Evolutionary conservation across 257 asterid species (phyloP).

Genomic region (Salvia splendens): DNA sequence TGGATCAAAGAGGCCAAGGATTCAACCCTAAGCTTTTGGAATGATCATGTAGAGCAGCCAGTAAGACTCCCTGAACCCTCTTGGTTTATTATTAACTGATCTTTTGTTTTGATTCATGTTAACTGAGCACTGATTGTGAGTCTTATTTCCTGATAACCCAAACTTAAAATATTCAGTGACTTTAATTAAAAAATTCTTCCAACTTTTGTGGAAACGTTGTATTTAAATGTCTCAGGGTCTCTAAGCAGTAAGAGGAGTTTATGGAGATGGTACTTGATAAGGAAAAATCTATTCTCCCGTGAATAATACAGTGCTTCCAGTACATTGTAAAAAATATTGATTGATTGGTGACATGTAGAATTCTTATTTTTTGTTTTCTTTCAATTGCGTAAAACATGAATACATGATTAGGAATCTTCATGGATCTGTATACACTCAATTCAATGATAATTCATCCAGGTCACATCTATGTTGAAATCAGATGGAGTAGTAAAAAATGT

Average conservation of each 20-base stretch:
- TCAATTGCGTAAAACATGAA: too few relatives aligned
- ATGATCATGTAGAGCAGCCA: conserved; percentile 97
- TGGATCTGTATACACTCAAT: too few relatives aligned
- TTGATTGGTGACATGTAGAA: too few relatives aligned
- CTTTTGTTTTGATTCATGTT: conserved; percentile 17
- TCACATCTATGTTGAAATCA: too few relatives aligned
- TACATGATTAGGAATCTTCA: too few relatives aligned
- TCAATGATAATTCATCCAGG: too few relatives aligned
- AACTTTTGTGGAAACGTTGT: conserved; percentile 1
- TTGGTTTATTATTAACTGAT: conserved; percentile 10
- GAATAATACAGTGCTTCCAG: too few relatives aligned
- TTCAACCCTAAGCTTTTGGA: conserved; percentile 82
- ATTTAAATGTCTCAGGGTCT: not conserved
- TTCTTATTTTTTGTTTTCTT: too few relatives aligned
- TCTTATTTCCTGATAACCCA: conserved; percentile 11
- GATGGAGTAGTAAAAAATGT: not conserved
- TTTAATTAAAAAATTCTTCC: conserved; percentile 11
- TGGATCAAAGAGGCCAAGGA: conserved; percentile 92
- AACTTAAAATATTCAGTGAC: conserved; percentile 12
- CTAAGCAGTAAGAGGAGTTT: conserved; percentile 1
- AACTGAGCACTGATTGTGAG: conserved; percentile 21
- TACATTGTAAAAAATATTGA: too few relatives aligned
- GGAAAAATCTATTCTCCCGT: not conserved
- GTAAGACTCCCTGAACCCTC: conserved; percentile 48
- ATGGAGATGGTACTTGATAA: not conserved